Evolutionary conservation across 2,329 filamentous ascomycete species (phyloP), one percentile per base, ranked within the genome.

Genomic region (Cadophora sp.): DNA sequence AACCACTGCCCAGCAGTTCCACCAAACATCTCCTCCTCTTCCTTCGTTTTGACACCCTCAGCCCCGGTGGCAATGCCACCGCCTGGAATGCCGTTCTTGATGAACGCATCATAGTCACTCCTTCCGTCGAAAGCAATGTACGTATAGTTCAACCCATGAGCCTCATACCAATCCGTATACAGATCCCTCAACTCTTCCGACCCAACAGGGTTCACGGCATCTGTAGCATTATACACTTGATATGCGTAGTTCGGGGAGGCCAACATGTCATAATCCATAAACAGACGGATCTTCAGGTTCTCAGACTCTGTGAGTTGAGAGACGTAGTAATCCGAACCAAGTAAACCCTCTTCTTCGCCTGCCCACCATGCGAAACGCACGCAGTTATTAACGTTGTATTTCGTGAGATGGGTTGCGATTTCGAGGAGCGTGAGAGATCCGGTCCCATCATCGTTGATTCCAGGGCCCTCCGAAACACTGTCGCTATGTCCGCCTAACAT

Each of bases 51-150:
- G 79, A 92, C 78, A 14, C 86, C 90, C 78, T 94, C 91, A 1
- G 92, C 92, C 47, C 92, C 92, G 1, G 91, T 93, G 64, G 91
- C 91, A 68, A 94, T 87, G 36, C 92, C 92, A 27, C 92, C 91
- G 0, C 87, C 87, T 0, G 92, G 90, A 50, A 94, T 93, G 3
- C 89, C 89, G 65, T 86, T 84, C 43, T 87, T 83, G 73, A 94
- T 90, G 81, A 95, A 94, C 1, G 87, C 89, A 60, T 89, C 90
- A 73, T 95, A 95, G 78, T 96, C 92, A 70, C 89, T 92, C 66
- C 92, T 88, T 7, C 92, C 92, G 73, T 93, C 90, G 71, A 96
- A 95, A 1, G 87, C 85, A 33, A 91, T 91, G 66, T 91, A 87
- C 0, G 87, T 91, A 76, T 89, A 89, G 78, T 89, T 88, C 65